Evolutionary conservation across 139 green algal genomes (phyloP).

Genomic region (Chlorella sp.): DNA sequence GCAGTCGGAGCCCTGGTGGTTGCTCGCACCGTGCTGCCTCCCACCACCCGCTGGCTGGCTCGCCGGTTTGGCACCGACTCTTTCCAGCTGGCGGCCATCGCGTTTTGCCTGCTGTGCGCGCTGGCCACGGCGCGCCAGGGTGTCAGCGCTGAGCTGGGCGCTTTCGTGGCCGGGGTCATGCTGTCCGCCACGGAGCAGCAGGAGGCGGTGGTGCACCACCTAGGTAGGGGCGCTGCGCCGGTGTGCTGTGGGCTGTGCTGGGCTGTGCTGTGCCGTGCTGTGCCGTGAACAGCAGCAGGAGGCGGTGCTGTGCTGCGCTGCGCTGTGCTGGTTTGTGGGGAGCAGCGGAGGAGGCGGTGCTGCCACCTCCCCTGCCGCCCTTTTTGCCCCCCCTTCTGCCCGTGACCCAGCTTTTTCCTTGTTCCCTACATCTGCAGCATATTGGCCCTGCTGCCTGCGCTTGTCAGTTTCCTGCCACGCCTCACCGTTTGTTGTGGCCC

Average conservation of each 20-base stretch:
- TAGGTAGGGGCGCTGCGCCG: conserved; percentile 41
- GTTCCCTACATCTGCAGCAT: too few relatives aligned
- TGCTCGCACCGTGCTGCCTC: conserved; percentile 69
- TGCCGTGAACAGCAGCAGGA: background rate
- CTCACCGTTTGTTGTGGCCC: background rate
- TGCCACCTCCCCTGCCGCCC: too few relatives aligned
- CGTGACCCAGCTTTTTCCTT: too few relatives aligned
- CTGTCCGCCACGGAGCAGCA: conserved; percentile 69
- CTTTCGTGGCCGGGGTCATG: conserved; percentile 92
- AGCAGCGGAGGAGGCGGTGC: background rate
- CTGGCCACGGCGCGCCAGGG: conserved; percentile 68
- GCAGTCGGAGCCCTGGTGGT: conserved; percentile 51
- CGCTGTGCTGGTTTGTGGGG: background rate
- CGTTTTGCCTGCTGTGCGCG: conserved; percentile 79
- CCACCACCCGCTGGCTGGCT: conserved; percentile 60
- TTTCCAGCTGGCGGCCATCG: conserved; percentile 83
- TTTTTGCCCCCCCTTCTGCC: too few relatives aligned
- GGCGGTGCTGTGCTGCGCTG: background rate
- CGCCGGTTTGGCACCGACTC: conserved; percentile 70
- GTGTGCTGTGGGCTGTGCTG: too few relatives aligned
- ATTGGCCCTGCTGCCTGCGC: too few relatives aligned
- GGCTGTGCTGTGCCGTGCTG: background rate
- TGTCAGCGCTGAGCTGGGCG: conserved; percentile 90
- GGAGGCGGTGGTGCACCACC: conserved; percentile 65
- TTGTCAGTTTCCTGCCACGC: too few relatives aligned